phyloP scores from a whole-genome alignment of 163 green algal genomes.

The Trebouxiophyceae sp. region DNA sequence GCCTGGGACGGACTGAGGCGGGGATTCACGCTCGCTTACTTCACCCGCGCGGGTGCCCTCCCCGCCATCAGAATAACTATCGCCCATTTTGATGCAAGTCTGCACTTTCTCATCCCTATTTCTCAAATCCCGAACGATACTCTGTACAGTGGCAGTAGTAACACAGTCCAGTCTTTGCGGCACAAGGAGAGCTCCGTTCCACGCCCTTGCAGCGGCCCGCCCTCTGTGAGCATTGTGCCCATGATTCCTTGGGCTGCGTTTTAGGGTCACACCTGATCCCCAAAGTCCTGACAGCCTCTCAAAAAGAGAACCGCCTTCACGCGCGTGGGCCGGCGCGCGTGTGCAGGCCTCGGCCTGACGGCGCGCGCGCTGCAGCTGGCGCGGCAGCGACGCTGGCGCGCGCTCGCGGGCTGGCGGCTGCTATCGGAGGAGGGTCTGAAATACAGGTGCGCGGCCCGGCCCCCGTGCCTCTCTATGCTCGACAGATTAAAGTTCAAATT shows the following conservation, averaged over 20 bases:
- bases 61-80: background rate
- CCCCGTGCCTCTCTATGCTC: background rate
- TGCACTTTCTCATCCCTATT: background rate
- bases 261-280: background rate
- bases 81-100: background rate
- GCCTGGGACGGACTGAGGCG: background rate
- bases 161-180: no score
- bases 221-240: no score
- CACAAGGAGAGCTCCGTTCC: no score
- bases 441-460: background rate
- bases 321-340: background rate
- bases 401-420: background rate
- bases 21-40: background rate
- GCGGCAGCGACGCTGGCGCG: background rate
- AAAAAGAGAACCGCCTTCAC: background rate
- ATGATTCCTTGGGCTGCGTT: no score
- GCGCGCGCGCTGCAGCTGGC: background rate
- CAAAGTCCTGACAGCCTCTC: background rate
- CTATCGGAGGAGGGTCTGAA: background rate
- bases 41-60: background rate
- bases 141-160: no score
- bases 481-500: no score
- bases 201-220: no score
- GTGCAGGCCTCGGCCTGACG: background rate
- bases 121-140: no score